Base-by-base conservation (phyloP, 192 early-diverging fungal genomes). In the Anaeromyces robustus region DNA sequence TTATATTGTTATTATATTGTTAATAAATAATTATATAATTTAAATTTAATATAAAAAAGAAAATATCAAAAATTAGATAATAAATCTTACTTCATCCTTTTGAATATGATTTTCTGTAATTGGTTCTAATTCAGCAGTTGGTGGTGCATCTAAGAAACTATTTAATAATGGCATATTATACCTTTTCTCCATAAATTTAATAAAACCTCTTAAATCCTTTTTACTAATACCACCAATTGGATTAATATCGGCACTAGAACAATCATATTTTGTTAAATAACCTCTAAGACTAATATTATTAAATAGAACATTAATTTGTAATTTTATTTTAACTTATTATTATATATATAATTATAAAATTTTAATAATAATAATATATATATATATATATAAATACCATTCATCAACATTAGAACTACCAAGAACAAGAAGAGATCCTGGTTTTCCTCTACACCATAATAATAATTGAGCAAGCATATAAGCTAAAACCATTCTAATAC, bases 251-350 rank as follows among this genome's bases (percentile, higher is more conserved):
- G 97, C 97, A 82, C 93, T 95, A 2, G 95, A 96, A 82, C 97
- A 98, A 83, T 99, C 97, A 84, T 99, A 99, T 82, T 99, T 99
- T 77, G 97, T 99, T 37, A 99, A 91, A 80, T 99, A 99, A 2
- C 97, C 97, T 41, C 97, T 90, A 77, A 99, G 85, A 32, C 92
- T 93, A 83, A n/a, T 9, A 29, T 81, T 30, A 29, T 30, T 29
- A 79, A 30, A 41, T 59, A 68, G 31, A 77, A n/a, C n/a, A n/a
- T n/a, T n/a, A n/a, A n/a, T n/a, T n/a, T n/a, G n/a, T n/a, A n/a
- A n/a, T n/a, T n/a, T n/a, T n/a, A n/a, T n/a, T n/a, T n/a, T n/a
- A n/a, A n/a, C n/a, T n/a, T n/a, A n/a, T n/a, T n/a, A n/a, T n/a
- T n/a, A n/a, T n/a, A n/a, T n/a, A n/a, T n/a, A n/a, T n/a, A n/a